Evolutionary conservation across 805 yeast genomes (phyloP).

Genomic region (Kazachstania viticola): DNA sequence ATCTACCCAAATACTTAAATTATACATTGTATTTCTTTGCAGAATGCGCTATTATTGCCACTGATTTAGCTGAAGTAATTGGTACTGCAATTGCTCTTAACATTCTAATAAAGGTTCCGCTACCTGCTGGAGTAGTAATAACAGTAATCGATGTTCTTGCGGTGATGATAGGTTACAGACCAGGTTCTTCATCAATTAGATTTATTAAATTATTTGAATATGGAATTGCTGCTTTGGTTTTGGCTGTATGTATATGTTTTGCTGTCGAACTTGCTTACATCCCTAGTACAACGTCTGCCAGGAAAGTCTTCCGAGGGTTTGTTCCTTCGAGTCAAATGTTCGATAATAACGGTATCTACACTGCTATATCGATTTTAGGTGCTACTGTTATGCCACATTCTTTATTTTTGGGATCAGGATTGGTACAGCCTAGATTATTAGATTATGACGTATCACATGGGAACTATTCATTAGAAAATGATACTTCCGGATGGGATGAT

Average conservation of each 20-base stretch:
- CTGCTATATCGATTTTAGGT: slow-evolving; percentile 74
- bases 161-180: slow-evolving; percentile 68
- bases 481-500: neutral
- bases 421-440: slow-evolving; percentile 72
- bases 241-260: slow-evolving; percentile 69
- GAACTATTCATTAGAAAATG: slow-evolving; percentile 18
- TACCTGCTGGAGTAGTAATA: slow-evolving; percentile 65
- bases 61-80: slow-evolving; percentile 89
- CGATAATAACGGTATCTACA: slow-evolving; percentile 54
- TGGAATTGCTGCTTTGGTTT: slow-evolving; percentile 59
- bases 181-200: slow-evolving; percentile 60
- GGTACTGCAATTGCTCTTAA: slow-evolving; percentile 85
- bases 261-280: slow-evolving; percentile 57
- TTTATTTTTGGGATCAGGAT: slow-evolving; percentile 72
- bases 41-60: slow-evolving; percentile 80
- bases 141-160: slow-evolving; percentile 74
- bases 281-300: slow-evolving; percentile 32
- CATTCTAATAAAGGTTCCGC: slow-evolving; percentile 62
- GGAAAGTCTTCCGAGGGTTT: slow-evolving; percentile 51
- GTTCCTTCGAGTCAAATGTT: slow-evolving; percentile 44
- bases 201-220: slow-evolving; percentile 67
- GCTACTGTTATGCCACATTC: slow-evolving; percentile 97
- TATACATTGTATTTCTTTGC: slow-evolving; percentile 59
- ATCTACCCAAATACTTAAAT: slow-evolving; percentile 60
- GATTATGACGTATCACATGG: slow-evolving; percentile 61